Evolutionary conservation across 805 yeast species (phyloP).

Genomic region (Ogataea henricii): DNA sequence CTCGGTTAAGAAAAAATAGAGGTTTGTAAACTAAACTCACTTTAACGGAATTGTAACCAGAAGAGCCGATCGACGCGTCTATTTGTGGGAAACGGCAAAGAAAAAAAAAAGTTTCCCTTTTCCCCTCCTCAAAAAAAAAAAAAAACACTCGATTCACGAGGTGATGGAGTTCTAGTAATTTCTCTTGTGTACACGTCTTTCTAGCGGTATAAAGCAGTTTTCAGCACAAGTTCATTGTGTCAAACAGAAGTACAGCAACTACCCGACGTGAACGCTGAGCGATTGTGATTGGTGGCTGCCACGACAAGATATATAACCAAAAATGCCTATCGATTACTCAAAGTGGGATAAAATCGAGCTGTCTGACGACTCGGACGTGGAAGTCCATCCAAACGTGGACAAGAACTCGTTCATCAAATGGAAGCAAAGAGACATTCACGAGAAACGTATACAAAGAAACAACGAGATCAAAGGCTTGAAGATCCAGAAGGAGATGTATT

Average conservation of each 20-base stretch:
- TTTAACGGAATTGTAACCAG: no score
- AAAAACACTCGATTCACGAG: no score
- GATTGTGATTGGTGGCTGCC: no score
- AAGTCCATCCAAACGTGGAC: constrained; percentile 98
- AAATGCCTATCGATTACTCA: constrained; percentile 74
- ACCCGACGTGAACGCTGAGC: background rate
- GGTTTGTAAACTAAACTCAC: no score
- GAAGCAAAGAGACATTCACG: constrained; percentile 98
- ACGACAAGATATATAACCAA: background rate
- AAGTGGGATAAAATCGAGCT: constrained; percentile 97
- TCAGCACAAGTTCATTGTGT: no score
- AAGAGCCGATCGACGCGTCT: constrained; percentile 7
- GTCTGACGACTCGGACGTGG: constrained; percentile 95
- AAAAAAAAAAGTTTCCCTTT: background rate
- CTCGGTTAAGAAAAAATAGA: background rate
- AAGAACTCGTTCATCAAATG: constrained; percentile 88
- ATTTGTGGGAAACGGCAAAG: no score
- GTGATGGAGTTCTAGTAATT: constrained; percentile 1
- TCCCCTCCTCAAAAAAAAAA: background rate
- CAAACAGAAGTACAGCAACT: no score
- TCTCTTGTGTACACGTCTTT: background rate
- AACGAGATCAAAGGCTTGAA: constrained; percentile 74
- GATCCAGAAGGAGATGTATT: constrained; percentile 80
- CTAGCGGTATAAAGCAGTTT: background rate
- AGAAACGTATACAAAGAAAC: constrained; percentile 79